Conservation (phyloP, 345 rosid species). For the Bruguiera parviflora region DNA sequence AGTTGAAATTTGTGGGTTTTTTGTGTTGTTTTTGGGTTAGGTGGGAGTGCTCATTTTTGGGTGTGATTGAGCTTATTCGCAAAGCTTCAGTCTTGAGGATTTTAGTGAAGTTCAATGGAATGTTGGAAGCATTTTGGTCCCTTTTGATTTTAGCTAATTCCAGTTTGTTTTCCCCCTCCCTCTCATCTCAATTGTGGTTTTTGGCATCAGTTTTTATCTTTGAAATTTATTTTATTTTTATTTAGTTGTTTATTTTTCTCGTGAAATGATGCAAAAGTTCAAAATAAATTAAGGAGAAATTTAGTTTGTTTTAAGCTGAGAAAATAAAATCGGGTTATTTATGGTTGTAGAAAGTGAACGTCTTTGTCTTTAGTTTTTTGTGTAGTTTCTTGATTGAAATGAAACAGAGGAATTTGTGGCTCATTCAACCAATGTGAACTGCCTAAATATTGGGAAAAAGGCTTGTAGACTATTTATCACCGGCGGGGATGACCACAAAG, state of each 20-base stretch:
- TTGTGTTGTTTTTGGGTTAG: not conserved
- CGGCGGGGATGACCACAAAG: slow-evolving; percentile 89
- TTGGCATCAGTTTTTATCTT: not conserved
- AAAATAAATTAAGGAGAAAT: too few relatives aligned
- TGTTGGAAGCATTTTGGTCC: too few relatives aligned
- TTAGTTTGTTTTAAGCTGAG: too few relatives aligned
- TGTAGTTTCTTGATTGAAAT: slow-evolving; percentile 42
- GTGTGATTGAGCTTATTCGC: not conserved
- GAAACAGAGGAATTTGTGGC: slow-evolving; percentile 91
- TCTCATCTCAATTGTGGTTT: not conserved
- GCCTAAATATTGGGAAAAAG: slow-evolving; percentile 78
- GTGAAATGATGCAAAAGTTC: not conserved
- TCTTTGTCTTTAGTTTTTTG: not conserved
- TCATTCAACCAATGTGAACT: slow-evolving; percentile 77
- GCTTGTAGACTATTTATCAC: slow-evolving; percentile 66
- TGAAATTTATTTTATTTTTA: not conserved
- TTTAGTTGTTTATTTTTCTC: not conserved
- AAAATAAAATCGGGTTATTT: not conserved
- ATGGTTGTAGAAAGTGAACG: not conserved
- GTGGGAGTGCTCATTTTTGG: not conserved
- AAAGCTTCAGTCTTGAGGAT: too few relatives aligned
- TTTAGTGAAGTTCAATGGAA: too few relatives aligned
- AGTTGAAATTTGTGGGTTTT: slow-evolving; percentile 13
- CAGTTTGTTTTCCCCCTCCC: not conserved
- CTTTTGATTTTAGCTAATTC: too few relatives aligned